Evolutionary conservation across 352 stramenopile species (phyloP), one percentile per base, ranked within the genome.

Genomic region (Phytophthora megakarya): DNA sequence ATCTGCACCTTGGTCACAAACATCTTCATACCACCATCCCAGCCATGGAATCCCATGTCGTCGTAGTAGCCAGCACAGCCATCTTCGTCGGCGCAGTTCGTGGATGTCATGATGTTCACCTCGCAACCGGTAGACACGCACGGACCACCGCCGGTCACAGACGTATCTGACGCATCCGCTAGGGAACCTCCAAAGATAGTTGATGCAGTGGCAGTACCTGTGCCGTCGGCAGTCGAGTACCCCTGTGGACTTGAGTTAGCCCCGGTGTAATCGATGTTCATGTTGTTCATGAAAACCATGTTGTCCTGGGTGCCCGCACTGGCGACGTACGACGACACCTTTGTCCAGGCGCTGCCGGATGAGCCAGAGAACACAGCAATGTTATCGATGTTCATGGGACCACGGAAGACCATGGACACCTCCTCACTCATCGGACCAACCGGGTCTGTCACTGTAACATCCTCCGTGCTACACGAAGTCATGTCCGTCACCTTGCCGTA

Each of bases 1-100:
- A 93, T 90, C 45, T 72, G 62, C 6, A 90, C 81, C 70, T 85
- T 91, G 47, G 82, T 86, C 54, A 86, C 75, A 49, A 93, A 93
- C 75, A 93, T 80, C 66, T 89, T 93, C 66, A 83, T 83, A 57
- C 82, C 78, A n/a, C 81, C 75, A 38, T 78, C 54, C 84, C 84
- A 91, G 56, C 84, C 84, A 52, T 89, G 80, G 59, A 89, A 85
- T 21, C 76, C 82, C 43, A 80, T 78, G 49, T 82, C 71, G 40
- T 82, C 76, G 56, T 89, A 84, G 69, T 86, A 93, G n/a, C 84
- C 84, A 35, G 77, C 63, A 67, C 82, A 93, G 5, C 61, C 65
- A 21, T 72, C 66, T 7, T 78, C 52, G 10, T 78, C 67, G 2
- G 37, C 68, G 49, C 79, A 89, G 61, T 80, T 84, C 19, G 71